Conservation (phyloP, 2,329 filamentous ascomycete species). For the Exutisphaerella laricina region DNA sequence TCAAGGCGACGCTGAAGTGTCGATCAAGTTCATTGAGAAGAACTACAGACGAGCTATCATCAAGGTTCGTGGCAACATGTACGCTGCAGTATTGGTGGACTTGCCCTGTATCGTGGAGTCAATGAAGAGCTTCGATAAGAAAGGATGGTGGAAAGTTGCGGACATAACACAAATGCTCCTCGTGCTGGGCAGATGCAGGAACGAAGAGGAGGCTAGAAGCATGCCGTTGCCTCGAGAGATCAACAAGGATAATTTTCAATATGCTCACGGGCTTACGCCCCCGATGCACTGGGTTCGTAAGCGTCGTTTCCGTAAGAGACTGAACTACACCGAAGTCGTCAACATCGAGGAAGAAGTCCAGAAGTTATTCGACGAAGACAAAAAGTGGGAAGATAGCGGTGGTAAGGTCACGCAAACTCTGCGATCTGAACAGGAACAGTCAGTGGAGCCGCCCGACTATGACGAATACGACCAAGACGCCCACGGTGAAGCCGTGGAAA, state of each 20-base stretch:
- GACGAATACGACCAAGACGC: slow-evolving; percentile 42
- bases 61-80: slow-evolving; percentile 62
- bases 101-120: slow-evolving; percentile 81
- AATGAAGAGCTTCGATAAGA: slow-evolving; percentile 91
- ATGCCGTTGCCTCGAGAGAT: slow-evolving; percentile 65
- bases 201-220: slow-evolving; percentile 45
- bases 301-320: slow-evolving; percentile 74
- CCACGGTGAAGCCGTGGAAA: slow-evolving; percentile 32
- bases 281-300: slow-evolving; percentile 82
- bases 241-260: slow-evolving; percentile 61
- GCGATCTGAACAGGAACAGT: slow-evolving; percentile 22
- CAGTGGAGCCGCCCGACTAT: slow-evolving; percentile 34
- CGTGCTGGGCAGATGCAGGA: slow-evolving; percentile 63
- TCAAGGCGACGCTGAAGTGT: slow-evolving; percentile 69
- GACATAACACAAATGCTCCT: slow-evolving; percentile 88
- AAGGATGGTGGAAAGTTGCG: slow-evolving; percentile 79
- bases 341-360: slow-evolving; percentile 77
- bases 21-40: slow-evolving; percentile 70
- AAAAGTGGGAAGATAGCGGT: slow-evolving; percentile 47
- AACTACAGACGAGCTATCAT: slow-evolving; percentile 70
- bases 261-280: slow-evolving; percentile 80
- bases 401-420: slow-evolving; percentile 29
- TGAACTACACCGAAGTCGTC: slow-evolving; percentile 77
- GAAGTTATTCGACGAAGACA: slow-evolving; percentile 65
- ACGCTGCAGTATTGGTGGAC: slow-evolving; percentile 74